phyloP scores from a whole-genome alignment of 352 stramenopile species.

The Phytophthora europaea region DNA sequence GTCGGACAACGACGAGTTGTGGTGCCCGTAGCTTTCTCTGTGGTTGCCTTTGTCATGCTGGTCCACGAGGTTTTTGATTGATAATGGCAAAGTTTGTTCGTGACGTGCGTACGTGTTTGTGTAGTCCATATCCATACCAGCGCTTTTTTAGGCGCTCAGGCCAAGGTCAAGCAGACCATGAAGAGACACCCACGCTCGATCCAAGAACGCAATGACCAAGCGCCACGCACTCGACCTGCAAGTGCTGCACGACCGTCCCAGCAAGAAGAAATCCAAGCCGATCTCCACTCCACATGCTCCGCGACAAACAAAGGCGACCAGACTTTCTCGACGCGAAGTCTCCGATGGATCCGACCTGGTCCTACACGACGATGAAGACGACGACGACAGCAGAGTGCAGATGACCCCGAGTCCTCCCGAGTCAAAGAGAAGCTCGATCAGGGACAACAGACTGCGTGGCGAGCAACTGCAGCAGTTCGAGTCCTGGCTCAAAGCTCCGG shows the following conservation, averaged over 20 bases:
- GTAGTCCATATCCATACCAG: not conserved
- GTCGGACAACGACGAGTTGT: not conserved
- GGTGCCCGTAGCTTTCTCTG: not conserved
- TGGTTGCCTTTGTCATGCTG: conserved; percentile 2
- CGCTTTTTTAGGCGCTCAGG: not conserved
- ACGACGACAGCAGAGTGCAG: not conserved
- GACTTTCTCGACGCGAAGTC: conserved; percentile 3
- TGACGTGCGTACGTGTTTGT: not conserved
- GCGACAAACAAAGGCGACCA: conserved; percentile 8
- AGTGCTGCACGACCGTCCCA: conserved; percentile 27
- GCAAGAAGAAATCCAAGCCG: conserved; percentile 25
- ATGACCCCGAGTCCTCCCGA: not conserved
- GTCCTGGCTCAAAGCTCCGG: conserved; percentile 54
- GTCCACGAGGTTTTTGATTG: too few relatives aligned
- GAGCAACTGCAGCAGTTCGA: conserved; percentile 46
- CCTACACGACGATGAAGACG: conserved; percentile 1
- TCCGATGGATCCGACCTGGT: not conserved
- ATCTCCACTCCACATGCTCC: conserved; percentile 16
- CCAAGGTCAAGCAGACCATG: conserved; percentile 11
- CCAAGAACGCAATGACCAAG: conserved; percentile 29
- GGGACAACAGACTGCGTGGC: conserved; percentile 6
- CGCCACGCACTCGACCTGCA: conserved; percentile 42
- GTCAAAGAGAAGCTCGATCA: not conserved
- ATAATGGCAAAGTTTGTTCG: too few relatives aligned
- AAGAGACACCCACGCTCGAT: conserved; percentile 20